Evolutionary conservation across 1,284 basidiomycete genomes (phyloP).

Genomic region (Austroboletus novae-zelandiae): DNA sequence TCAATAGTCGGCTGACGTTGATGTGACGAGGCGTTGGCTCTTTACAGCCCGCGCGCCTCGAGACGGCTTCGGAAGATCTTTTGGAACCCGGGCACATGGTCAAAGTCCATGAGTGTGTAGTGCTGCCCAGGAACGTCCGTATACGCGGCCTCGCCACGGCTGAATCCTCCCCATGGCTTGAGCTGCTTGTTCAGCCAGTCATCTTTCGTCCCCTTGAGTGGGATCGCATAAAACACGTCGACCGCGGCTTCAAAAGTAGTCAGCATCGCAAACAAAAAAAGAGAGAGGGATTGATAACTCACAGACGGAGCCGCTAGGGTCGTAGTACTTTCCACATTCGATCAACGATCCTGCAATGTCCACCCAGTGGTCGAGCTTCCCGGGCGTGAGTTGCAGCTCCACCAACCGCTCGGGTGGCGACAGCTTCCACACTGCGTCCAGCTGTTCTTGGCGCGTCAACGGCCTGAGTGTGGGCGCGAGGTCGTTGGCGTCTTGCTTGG

Average conservation of each 20-base stretch:
- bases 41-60: constrained; percentile 28
- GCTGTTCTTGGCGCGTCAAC: constrained; percentile 24
- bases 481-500: constrained; percentile 23
- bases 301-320: constrained; percentile 26
- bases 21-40: too few relatives aligned
- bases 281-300: constrained; percentile 7
- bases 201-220: constrained; percentile 29
- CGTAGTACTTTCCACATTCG: constrained; percentile 30
- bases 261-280: background rate
- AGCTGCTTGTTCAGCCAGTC: constrained; percentile 37
- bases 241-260: constrained; percentile 12
- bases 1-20: too few relatives aligned
- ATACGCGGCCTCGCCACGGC: constrained; percentile 24
- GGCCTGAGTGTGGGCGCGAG: constrained; percentile 22
- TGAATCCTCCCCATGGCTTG: constrained; percentile 29
- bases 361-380: constrained; percentile 31
- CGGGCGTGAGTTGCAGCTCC: constrained; percentile 31
- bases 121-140: constrained; percentile 33
- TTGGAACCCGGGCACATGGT: constrained; percentile 33
- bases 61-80: constrained; percentile 31
- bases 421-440: constrained; percentile 27
- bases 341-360: constrained; percentile 31
- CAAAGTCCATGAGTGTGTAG: constrained; percentile 35
- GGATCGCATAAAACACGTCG: constrained; percentile 32
- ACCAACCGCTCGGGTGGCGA: constrained; percentile 31